Base-by-base conservation (phyloP, 2,329 filamentous ascomycete species). In the Pseudocercospora eumusae region DNA sequence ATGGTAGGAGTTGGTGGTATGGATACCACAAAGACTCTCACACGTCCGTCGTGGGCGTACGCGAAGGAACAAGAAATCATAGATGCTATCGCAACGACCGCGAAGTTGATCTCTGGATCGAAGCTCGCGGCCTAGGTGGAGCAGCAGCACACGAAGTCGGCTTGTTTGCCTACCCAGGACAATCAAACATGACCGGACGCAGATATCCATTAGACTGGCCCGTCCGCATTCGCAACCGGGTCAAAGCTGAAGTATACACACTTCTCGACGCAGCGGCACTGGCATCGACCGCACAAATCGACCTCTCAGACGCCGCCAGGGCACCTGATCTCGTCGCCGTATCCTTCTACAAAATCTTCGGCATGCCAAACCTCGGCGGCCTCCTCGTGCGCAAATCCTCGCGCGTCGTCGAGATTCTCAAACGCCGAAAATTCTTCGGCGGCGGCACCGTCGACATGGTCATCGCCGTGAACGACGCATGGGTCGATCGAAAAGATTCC, bases 321-420 rank as follows among this genome's bases (percentile, higher is more conserved):
- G 93, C 97, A 0, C 90, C 93, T 0, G 93, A 97, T 73, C 97
- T 97, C 68, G 88, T 86, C 0, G 89, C 91, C 0, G 72, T 97
- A 44, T 96, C 92, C 74, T 87, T 97, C 66, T 96, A 96, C 80
- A 98, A 97, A 75, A 93, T 96, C 15, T 97, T 97, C 75, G 93
- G 93, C 1, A 96, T 96, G 66, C 93, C 93, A 0, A 91, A 96
- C 71, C 80, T 97, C 1, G 93, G 93, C 1, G 92, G 87, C 1
- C 78, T 98, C 61, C 86, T 97, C 28, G 86, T 97, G 15, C 86
- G 89, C 42, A 91, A 90, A 68, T 81, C 84, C 28, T 85, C 90
- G 13, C 85, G 84, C 11, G 74, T 82, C 31, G 88, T 96, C 57
- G 52, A 54, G 4, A 54, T 54, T 18, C 64, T 73, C 42, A 79